These are phyloP conservation scores for Gracilariopsis chorda DNA, from an alignment of 23 red algal genomes.

Conservation along the genomic window DNA sequence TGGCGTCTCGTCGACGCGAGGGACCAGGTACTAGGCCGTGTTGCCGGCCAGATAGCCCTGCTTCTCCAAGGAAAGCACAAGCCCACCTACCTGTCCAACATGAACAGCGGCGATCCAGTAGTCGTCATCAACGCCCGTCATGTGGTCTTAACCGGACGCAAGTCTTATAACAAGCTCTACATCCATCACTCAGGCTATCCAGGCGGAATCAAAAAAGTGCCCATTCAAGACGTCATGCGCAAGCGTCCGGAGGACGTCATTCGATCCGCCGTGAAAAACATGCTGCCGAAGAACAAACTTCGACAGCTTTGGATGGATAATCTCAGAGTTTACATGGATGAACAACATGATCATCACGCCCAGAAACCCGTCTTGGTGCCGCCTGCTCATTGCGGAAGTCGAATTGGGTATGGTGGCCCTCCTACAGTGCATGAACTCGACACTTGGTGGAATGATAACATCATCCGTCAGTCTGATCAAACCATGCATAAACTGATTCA, in stretches of 20 bases:
- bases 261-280: slow-evolving; percentile 65
- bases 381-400: slow-evolving; percentile 11
- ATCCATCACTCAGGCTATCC: slow-evolving; percentile 82
- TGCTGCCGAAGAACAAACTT: slow-evolving; percentile 70
- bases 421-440: slow-evolving; percentile 30
- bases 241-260: slow-evolving; percentile 67
- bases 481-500: slow-evolving; percentile 1
- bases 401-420: slow-evolving; percentile 31
- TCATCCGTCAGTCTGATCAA: slow-evolving; percentile 18
- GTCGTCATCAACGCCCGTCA: slow-evolving; percentile 83
- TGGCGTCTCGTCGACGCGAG: slow-evolving; percentile 83
- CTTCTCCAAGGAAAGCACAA: slow-evolving; percentile 89
- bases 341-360: slow-evolving; percentile 51
- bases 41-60: slow-evolving; percentile 62
- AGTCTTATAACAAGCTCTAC: slow-evolving; percentile 71
- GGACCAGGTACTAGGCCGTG: slow-evolving; percentile 78
- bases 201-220: slow-evolving; percentile 68
- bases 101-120: slow-evolving; percentile 81
- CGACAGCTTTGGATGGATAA: slow-evolving; percentile 50
- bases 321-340: slow-evolving; percentile 72
- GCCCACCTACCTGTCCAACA: slow-evolving; percentile 58
- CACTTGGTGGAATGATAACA: slow-evolving; percentile 53
- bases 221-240: slow-evolving; percentile 37
- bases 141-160: slow-evolving; percentile 76
- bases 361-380: slow-evolving; percentile 61